Conservation (phyloP, 1,284 basidiomycete species). For the Rhodotorula sp. region DNA sequence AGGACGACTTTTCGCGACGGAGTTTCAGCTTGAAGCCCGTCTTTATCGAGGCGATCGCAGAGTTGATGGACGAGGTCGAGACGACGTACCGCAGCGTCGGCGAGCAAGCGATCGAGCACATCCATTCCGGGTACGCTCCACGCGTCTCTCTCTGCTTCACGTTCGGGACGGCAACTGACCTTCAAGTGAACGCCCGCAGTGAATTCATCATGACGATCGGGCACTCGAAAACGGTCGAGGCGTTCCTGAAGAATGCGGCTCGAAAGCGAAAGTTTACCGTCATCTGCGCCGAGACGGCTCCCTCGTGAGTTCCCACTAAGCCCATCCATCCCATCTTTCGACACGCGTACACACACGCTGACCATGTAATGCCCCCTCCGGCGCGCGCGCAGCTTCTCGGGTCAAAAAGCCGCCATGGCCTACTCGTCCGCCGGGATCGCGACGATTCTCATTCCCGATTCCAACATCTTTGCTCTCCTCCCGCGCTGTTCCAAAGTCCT, state of each 20-base stretch:
- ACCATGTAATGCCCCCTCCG: not conserved
- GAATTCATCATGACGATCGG: constrained; percentile 96
- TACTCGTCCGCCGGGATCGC: constrained; percentile 79
- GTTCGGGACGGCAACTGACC: too few relatives aligned
- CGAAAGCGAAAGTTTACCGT: constrained; percentile 92
- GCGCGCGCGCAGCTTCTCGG: constrained; percentile 63
- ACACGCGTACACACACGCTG: too few relatives aligned
- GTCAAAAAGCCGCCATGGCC: constrained; percentile 78
- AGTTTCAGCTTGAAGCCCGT: constrained; percentile 48
- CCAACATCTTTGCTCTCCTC: constrained; percentile 91
- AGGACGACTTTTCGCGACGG: constrained; percentile 42
- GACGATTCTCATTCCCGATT: constrained; percentile 92
- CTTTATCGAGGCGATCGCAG: constrained; percentile 53
- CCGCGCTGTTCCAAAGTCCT: constrained; percentile 96
- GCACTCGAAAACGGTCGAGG: constrained; percentile 89
- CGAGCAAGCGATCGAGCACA: constrained; percentile 91
- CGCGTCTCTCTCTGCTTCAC: not conserved
- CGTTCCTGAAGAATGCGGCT: constrained; percentile 86
- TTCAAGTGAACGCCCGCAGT: constrained; percentile 52
- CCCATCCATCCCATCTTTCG: not conserved
- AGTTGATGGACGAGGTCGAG: constrained; percentile 92
- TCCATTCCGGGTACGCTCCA: constrained; percentile 78
- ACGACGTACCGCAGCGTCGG: constrained; percentile 93
- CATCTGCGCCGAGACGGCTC: constrained; percentile 91
- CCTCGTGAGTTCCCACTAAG: constrained; percentile 62